Evolutionary conservation across 1,284 basidiomycete species (phyloP).

Genomic region (Fomitopsis betulina): DNA sequence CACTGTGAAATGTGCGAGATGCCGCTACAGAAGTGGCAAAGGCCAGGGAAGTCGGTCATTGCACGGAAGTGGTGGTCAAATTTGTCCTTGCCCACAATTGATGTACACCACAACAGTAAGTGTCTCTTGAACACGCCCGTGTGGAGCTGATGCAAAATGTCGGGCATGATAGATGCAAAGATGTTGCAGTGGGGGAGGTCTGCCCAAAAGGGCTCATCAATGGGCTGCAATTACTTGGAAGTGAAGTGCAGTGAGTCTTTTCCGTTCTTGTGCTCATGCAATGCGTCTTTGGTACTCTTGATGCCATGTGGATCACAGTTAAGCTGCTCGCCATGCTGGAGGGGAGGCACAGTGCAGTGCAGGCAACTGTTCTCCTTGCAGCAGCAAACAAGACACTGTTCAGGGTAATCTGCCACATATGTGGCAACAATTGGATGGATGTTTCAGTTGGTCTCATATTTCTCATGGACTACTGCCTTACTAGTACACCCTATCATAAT

Average conservation of each 20-base stretch:
- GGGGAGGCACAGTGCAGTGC: conserved; percentile 5
- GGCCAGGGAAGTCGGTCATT: conserved; percentile 9
- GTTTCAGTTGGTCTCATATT: too few species aligned
- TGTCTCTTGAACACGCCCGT: conserved; percentile 28
- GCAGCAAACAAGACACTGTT: too few species aligned
- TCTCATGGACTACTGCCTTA: too few species aligned
- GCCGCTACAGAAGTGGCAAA: conserved; percentile 21
- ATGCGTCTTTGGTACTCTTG: background rate
- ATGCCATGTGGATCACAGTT: conserved; percentile 4
- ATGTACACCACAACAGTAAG: conserved; percentile 19
- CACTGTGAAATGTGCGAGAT: conserved; percentile 24
- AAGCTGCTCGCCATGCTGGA: conserved; percentile 8
- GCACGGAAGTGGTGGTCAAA: conserved; percentile 9
- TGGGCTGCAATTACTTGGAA: conserved; percentile 1
- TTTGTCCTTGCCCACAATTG: conserved; percentile 10
- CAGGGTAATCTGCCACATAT: too few species aligned
- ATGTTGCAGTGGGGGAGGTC: conserved; percentile 26
- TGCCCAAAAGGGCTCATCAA: conserved; percentile 26
- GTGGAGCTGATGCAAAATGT: conserved; percentile 22
- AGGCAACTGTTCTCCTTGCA: conserved; percentile 15
- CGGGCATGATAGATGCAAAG: conserved; percentile 4
- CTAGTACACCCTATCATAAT: too few species aligned
- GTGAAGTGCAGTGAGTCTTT: background rate
- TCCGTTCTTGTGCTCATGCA: background rate
- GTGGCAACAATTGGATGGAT: too few species aligned